Conservation (phyloP, 352 stramenopile species). For the Discostella stelligera region DNA sequence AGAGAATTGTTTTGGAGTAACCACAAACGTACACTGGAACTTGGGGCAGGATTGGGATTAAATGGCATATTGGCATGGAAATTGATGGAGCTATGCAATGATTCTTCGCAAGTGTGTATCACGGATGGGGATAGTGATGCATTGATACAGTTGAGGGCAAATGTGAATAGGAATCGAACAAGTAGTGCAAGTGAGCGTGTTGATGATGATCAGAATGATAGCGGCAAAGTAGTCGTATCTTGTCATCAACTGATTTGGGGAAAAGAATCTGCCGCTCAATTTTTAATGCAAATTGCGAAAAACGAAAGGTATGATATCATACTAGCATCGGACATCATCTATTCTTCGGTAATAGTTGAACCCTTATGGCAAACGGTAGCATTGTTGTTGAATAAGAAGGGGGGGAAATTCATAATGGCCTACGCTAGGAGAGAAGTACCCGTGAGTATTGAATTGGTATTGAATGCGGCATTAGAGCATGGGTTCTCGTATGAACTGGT, state of each 20-base stretch:
- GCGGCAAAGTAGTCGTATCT: slow-evolving; percentile 15
- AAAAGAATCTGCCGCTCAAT: slow-evolving; percentile 39
- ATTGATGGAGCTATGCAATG: slow-evolving; percentile 7
- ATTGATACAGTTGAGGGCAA: slow-evolving; percentile 47
- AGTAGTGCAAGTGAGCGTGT: no score
- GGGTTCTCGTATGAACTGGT: slow-evolving; percentile 63
- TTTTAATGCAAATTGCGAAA: slow-evolving; percentile 40
- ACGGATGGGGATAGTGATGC: slow-evolving; percentile 65
- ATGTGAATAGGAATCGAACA: slow-evolving; percentile 49
- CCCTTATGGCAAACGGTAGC: slow-evolving; percentile 73
- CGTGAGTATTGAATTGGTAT: slow-evolving; percentile 68
- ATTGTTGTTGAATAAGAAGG: slow-evolving; percentile 44
- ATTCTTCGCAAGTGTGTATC: slow-evolving; percentile 31
- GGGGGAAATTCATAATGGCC: slow-evolving; percentile 70
- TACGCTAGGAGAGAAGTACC: slow-evolving; percentile 70
- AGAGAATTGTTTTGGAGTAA: slow-evolving; percentile 26
- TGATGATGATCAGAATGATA: slow-evolving; percentile 1
- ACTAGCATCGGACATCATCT: slow-evolving; percentile 79
- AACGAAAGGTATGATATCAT: slow-evolving; percentile 64
- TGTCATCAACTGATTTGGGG: slow-evolving; percentile 59
- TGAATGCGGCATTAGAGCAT: slow-evolving; percentile 43
- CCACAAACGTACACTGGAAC: slow-evolving; percentile 51
- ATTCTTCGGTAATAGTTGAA: slow-evolving; percentile 62
- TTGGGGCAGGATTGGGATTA: slow-evolving; percentile 54
- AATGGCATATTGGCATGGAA: slow-evolving; percentile 56